These are phyloP conservation scores for Talaromyces ruber DNA, from an alignment of 495 filamentous ascomycete genomes.

Conservation along the genomic window DNA sequence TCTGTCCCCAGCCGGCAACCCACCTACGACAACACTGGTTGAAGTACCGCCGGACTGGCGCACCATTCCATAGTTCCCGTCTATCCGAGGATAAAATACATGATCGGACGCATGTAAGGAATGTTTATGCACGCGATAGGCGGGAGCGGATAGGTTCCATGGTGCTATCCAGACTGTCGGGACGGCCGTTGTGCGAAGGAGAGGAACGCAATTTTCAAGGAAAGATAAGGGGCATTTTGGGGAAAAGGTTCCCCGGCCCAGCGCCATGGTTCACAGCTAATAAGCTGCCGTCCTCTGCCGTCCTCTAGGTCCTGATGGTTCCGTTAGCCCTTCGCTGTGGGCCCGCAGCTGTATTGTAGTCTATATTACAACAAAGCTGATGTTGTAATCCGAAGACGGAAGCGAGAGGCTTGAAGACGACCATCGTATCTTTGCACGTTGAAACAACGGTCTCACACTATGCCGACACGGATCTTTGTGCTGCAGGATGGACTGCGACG, in stretches of 20 bases:
- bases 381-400: background rate
- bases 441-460: background rate
- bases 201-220: background rate
- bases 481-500: background rate
- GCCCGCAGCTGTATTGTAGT: background rate
- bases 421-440: background rate
- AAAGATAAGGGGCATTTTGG: background rate
- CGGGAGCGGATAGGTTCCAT: constrained; percentile 5
- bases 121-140: constrained; percentile 6
- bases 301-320: background rate
- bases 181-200: constrained; percentile 1
- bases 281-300: constrained; percentile 2
- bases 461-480: background rate
- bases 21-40: background rate
- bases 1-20: background rate
- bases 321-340: background rate
- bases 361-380: background rate
- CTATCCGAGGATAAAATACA: constrained; percentile 1
- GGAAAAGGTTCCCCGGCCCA: background rate
- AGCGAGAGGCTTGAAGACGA: background rate
- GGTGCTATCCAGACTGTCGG: constrained; percentile 8
- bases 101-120: constrained; percentile 5
- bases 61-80: constrained; percentile 8
- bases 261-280: constrained; percentile 6
- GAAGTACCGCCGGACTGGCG: constrained; percentile 1